Conservation (phyloP, 352 stramenopile genomes). For the Phytophthora pseudosyringae region DNA sequence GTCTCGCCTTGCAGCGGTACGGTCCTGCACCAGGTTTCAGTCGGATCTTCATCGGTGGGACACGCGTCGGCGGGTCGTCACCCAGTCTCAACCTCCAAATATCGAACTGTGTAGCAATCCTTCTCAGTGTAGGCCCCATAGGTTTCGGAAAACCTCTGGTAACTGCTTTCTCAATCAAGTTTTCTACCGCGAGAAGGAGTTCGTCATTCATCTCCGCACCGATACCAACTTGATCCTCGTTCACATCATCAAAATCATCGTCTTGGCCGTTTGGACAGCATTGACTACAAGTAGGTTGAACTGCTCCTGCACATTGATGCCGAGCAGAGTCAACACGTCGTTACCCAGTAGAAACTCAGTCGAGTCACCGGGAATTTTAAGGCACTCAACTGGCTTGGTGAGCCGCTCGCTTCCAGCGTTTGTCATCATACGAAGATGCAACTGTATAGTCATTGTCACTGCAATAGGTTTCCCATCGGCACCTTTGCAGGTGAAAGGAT, state of each 20-base stretch:
- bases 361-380: not conserved
- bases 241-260: not conserved
- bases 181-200: not conserved
- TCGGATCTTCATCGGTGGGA: not conserved
- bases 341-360: conserved; percentile 13
- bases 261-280: not conserved
- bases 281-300: conserved; percentile 5
- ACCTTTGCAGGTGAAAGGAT: conserved; percentile 17
- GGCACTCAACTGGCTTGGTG: conserved; percentile 9
- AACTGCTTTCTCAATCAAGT: not conserved
- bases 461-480: conserved; percentile 11
- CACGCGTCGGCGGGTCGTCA: not conserved
- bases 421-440: not conserved
- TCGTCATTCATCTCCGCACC: not conserved
- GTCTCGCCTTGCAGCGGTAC: no score
- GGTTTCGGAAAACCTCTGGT: not conserved
- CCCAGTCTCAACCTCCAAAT: not conserved
- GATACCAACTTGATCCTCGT: not conserved
- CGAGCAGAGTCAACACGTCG: conserved; percentile 11
- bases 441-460: conserved; percentile 2
- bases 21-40: not conserved
- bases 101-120: not conserved
- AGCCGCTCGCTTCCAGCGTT: no score
- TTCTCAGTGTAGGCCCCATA: no score
- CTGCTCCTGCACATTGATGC: conserved; percentile 1